Conservation (phyloP, 345 rosid species). For the Camelina laxa region DNA sequence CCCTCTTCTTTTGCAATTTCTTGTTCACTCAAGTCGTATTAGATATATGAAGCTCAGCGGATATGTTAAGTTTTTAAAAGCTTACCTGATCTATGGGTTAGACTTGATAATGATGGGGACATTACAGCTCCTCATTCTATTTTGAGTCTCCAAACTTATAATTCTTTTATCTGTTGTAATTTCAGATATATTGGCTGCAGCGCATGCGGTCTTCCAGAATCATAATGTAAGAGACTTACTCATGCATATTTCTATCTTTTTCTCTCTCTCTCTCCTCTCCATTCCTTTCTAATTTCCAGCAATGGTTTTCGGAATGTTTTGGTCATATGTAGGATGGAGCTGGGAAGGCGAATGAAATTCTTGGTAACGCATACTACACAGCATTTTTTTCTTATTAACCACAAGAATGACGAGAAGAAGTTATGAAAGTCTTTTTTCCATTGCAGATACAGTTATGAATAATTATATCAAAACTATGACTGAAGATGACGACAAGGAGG, state of each 20-base stretch:
- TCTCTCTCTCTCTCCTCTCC: neutral
- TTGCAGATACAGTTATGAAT: constrained; percentile 78
- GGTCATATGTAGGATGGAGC: constrained; percentile 69
- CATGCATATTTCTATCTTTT: constrained; percentile 21
- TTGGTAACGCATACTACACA: constrained; percentile 56
- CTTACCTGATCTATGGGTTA: constrained; percentile 1
- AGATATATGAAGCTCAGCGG: neutral
- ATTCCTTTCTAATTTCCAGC: neutral
- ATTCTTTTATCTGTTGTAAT: constrained; percentile 37
- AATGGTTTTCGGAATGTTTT: constrained; percentile 24
- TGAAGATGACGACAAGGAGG: constrained; percentile 97
- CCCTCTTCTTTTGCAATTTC: constrained; percentile 8
- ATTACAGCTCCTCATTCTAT: constrained; percentile 11
- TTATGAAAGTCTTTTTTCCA: constrained; percentile 35
- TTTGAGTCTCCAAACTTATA: constrained; percentile 21
- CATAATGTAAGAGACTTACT: constrained; percentile 65
- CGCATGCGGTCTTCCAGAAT: constrained; percentile 76
- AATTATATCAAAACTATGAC: constrained; percentile 79
- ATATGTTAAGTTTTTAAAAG: constrained; percentile 11
- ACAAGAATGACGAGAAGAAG: constrained; percentile 19
- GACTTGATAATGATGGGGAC: constrained; percentile 1
- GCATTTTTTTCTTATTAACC: neutral
- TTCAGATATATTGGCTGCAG: constrained; percentile 91
- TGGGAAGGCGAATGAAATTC: constrained; percentile 70
- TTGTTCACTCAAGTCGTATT: neutral